Conservation (phyloP, 2,329 filamentous ascomycete genomes). For the Aaosphaeria arxii region DNA sequence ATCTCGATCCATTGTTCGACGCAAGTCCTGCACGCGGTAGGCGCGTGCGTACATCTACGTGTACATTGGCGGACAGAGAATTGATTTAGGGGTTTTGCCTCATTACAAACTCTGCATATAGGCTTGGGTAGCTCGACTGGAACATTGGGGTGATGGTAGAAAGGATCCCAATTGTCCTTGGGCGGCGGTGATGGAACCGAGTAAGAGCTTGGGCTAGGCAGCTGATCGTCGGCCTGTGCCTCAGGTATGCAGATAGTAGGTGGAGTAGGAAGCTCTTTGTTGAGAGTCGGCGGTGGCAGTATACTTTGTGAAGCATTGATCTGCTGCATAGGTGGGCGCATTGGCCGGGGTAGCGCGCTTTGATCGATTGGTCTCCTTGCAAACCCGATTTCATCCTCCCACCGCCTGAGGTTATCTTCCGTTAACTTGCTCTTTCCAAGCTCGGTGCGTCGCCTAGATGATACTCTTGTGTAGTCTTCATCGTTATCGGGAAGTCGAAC, state of each 20-base stretch:
- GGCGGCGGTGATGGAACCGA: not conserved
- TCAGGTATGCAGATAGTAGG: slow-evolving; percentile 4
- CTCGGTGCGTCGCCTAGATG: not conserved
- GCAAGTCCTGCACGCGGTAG: slow-evolving; percentile 24
- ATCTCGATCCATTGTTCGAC: slow-evolving; percentile 23
- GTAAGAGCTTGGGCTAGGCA: not conserved
- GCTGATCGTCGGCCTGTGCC: not conserved
- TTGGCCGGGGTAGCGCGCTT: not conserved
- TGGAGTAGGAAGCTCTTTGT: slow-evolving; percentile 1
- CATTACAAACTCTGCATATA: slow-evolving; percentile 26
- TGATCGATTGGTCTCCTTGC: slow-evolving; percentile 8
- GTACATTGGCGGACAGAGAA: slow-evolving; percentile 22
- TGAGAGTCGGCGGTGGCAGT: not conserved
- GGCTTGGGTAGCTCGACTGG: not conserved
- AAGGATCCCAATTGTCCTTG: not conserved
- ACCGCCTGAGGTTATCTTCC: slow-evolving; percentile 10
- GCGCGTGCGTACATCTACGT: slow-evolving; percentile 24
- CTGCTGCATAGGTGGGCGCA: not conserved
- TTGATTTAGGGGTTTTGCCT: slow-evolving; percentile 12
- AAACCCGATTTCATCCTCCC: slow-evolving; percentile 10
- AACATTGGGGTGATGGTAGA: not conserved
- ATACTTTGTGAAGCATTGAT: not conserved
- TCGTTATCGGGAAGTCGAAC: not conserved
- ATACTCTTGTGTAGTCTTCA: not conserved
- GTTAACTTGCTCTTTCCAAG: slow-evolving; percentile 2